phyloP scores from a whole-genome alignment of 83 land plant species.

The Diphasiastrum complanatum region DNA sequence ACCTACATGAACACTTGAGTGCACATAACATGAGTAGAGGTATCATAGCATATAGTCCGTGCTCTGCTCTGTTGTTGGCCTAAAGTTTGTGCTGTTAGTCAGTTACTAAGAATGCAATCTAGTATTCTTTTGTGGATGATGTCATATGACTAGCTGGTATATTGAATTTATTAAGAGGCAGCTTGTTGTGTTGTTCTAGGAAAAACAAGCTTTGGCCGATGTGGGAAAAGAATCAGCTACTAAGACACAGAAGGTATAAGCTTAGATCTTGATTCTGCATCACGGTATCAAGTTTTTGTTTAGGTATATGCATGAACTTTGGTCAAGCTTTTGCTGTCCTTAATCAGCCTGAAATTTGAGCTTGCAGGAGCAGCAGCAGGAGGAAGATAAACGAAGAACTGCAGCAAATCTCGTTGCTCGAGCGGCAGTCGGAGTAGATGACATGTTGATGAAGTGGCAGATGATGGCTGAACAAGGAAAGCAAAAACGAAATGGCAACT shows the following conservation, averaged over 20 bases:
- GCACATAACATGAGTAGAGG: too few relatives aligned
- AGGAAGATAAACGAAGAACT: conserved; percentile 73
- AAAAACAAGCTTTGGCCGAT: conserved; percentile 29
- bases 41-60: too few relatives aligned
- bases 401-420: conserved; percentile 93
- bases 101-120: too few relatives aligned
- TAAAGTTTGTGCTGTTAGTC: too few relatives aligned
- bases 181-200: conserved; percentile 25
- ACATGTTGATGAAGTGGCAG: conserved; percentile 92
- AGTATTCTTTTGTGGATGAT: too few relatives aligned
- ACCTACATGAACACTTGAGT: too few relatives aligned
- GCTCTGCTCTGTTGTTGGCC: too few relatives aligned
- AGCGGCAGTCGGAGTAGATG: conserved; percentile 90
- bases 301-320: neutral
- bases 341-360: neutral
- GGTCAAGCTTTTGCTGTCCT: neutral
- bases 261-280: neutral
- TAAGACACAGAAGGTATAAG: conserved; percentile 44
- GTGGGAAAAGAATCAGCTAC: conserved; percentile 36
- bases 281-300: neutral
- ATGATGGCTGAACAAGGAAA: conserved; percentile 91
- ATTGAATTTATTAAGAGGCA: too few relatives aligned
- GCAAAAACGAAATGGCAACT: conserved; percentile 75
- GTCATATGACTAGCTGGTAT: too few relatives aligned
- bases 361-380: conserved; percentile 75